These are phyloP conservation scores for Nakataea oryzae DNA, from an alignment of 2,329 filamentous ascomycete genomes.

Conservation along the genomic window DNA sequence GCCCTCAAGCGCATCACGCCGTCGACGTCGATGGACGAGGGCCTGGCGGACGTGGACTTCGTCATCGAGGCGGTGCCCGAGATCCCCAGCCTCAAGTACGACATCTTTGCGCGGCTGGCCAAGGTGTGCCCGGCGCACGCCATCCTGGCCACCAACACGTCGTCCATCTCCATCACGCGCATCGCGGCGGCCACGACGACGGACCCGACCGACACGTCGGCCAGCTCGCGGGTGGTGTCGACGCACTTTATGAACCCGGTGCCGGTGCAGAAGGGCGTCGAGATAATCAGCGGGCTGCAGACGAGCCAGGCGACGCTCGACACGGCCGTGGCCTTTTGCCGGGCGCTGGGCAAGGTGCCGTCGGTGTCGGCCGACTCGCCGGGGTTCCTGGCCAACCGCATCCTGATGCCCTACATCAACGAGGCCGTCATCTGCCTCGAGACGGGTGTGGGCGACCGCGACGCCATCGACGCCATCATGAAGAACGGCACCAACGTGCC, in stretches of 20 bases:
- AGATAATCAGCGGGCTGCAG: conserved; percentile 92
- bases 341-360: conserved; percentile 85
- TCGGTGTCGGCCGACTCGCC: conserved; percentile 83
- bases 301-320: conserved; percentile 75
- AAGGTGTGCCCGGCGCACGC: conserved; percentile 73
- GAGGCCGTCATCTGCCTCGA: conserved; percentile 95
- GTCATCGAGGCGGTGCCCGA: conserved; percentile 97
- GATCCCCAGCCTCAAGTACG: conserved; percentile 75
- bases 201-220: conserved; percentile 69
- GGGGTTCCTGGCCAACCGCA: conserved; percentile 91
- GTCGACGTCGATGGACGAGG: conserved; percentile 61
- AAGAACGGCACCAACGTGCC: conserved; percentile 98
- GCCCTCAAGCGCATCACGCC: conserved; percentile 59
- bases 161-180: conserved; percentile 94
- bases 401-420: conserved; percentile 99
- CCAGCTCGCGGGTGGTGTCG: conserved; percentile 78
- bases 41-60: conserved; percentile 76
- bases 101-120: conserved; percentile 77
- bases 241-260: conserved; percentile 99
- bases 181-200: conserved; percentile 80
- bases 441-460: conserved; percentile 77
- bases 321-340: conserved; percentile 75
- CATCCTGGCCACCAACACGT: conserved; percentile 94
- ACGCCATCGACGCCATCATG: conserved; percentile 97
- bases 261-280: conserved; percentile 90